phyloP scores from a whole-genome alignment of 2,329 filamentous ascomycete species.

The Boeremia exigua region DNA sequence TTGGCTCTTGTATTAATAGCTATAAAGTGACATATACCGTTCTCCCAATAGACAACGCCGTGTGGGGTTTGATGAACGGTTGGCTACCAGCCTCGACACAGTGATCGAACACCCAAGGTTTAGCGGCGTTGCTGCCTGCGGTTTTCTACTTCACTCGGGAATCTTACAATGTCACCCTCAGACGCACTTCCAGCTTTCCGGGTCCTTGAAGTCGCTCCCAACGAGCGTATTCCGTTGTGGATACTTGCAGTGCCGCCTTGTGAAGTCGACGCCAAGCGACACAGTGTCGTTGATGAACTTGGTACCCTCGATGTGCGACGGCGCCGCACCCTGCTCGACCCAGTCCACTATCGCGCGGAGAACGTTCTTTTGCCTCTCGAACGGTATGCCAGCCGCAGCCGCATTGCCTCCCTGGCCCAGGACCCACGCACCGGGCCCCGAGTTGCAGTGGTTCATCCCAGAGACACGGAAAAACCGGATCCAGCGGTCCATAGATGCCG shows the following conservation, averaged over 20 bases:
- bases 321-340: conserved; percentile 50
- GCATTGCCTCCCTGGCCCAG: conserved; percentile 35
- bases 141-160: too few species aligned
- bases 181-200: conserved; percentile 4
- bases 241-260: conserved; percentile 55
- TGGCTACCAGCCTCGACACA: too few species aligned
- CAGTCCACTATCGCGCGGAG: conserved; percentile 54
- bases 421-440: conserved; percentile 53
- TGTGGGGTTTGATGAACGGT: too few species aligned
- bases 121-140: too few species aligned
- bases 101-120: too few species aligned
- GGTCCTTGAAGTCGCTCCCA: background rate
- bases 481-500: conserved; percentile 36
- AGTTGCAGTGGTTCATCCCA: conserved; percentile 60
- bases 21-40: too few species aligned
- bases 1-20: too few species aligned
- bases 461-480: conserved; percentile 58
- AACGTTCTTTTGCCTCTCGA: conserved; percentile 23
- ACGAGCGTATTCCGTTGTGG: conserved; percentile 9
- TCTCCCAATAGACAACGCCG: too few species aligned
- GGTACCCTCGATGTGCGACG: conserved; percentile 42
- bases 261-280: conserved; percentile 51
- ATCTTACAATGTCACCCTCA: too few species aligned
- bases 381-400: conserved; percentile 25
- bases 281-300: conserved; percentile 48